Evolutionary conservation across 2,329 filamentous ascomycete species (phyloP).

Genomic region (Leptosphaerulina australis): DNA sequence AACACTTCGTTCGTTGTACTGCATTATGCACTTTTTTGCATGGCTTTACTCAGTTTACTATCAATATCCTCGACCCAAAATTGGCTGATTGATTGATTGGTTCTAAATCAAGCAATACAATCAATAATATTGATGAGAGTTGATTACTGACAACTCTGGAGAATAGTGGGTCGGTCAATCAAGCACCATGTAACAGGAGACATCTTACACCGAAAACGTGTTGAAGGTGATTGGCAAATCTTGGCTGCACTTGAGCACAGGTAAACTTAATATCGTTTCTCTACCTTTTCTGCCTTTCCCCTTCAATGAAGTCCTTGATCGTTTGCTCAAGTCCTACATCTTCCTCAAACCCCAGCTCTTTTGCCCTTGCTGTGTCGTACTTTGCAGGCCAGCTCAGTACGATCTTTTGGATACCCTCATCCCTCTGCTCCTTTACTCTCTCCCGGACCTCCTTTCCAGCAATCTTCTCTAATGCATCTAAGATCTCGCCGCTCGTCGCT

Average conservation of each 20-base stretch:
- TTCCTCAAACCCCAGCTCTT: constrained; percentile 57
- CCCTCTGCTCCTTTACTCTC: constrained; percentile 60
- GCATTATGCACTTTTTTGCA: too few relatives aligned
- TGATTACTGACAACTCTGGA: too few relatives aligned
- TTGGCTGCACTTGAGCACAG: not conserved
- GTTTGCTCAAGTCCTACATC: constrained; percentile 58
- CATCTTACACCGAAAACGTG: too few relatives aligned
- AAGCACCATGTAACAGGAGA: too few relatives aligned
- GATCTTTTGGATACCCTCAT: constrained; percentile 58
- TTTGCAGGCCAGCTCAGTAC: constrained; percentile 62
- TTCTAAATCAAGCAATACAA: too few relatives aligned
- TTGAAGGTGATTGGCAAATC: not conserved
- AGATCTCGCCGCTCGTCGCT: constrained; percentile 62
- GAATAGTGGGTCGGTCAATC: too few relatives aligned
- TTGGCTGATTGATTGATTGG: too few relatives aligned
- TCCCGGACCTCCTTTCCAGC: constrained; percentile 59
- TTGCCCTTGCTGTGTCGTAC: constrained; percentile 63
- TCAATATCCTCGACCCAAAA: too few relatives aligned
- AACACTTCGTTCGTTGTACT: too few relatives aligned
- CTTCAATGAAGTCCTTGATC: constrained; percentile 52
- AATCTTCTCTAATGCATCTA: constrained; percentile 61
- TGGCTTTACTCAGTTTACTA: too few relatives aligned
- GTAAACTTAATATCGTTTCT: not conserved
- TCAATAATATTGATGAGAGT: too few relatives aligned
- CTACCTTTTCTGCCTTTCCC: constrained; percentile 29